Evolutionary conservation across 306 rosid genomes (phyloP), one percentile per base, ranked within the genome.

Genomic region (Erythrophleum fordii): DNA sequence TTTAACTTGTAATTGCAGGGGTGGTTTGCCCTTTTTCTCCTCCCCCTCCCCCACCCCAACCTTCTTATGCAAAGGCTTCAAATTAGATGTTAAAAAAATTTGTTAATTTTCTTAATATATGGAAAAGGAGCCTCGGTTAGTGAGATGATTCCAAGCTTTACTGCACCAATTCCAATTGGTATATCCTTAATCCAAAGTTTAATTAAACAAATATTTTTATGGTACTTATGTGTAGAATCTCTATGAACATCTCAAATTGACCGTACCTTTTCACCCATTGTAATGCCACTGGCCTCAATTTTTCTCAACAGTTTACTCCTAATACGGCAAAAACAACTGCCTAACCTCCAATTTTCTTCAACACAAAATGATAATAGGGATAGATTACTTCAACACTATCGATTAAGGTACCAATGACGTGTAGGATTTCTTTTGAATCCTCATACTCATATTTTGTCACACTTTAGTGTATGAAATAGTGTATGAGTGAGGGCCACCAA

Each of bases 231-330:
- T 34, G 44, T 64, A 64, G 45, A 64, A 64, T 64, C 69, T 64
- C 69, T 34, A 16, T 34, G 69, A 31, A 64, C 45, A 64, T 64
- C 25, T 64, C 69, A 64, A 17, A 34, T 16, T 64, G 25, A 34
- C 69, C 69, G 69, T 64, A 64, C 45, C 44, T 31, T 64, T 64
- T 17, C 11, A 78, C 72, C 83, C 86, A 83, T 76, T 61, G 72
- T 52, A 13, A 85, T 73, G 65, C 87, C 68, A 81, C 80, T 75
- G 16, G 52, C 77, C 52, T 2, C 52, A 1, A 46, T n/a, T 64
- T 44, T 64, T 34, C 45, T 26, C 66, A 26, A 59, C 66, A 26
- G 16, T 26, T 13, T 59, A 34, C 39, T 26, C 37, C 37, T 5
- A 59, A 1, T 26, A 59, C 5, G 9, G n/a, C 66, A 58, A 1